Base-by-base conservation (phyloP, 2,329 filamentous ascomycete species). In the Phialocephala sp. region DNA sequence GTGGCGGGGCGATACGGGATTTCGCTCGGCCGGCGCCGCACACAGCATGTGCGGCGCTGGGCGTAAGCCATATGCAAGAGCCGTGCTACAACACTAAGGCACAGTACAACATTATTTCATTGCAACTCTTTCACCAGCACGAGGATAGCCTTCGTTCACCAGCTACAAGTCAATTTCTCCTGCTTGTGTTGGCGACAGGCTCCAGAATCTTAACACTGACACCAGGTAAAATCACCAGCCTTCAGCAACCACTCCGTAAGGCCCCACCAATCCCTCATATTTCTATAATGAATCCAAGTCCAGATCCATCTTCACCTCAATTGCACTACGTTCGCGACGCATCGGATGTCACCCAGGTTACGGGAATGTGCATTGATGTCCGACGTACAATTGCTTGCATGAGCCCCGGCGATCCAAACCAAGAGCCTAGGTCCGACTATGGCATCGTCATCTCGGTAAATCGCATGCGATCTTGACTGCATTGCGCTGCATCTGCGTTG, bases 1-100 rank as follows among this genome's bases (percentile, higher is more conserved):
- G 27, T 22, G 4, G 36, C 66, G 63, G 60, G 15, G 60, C 54
- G 63, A 68, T 63, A 60, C 60, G 66, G 54, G n/a, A 47, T 20
- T 50, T 36, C 43, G 47, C 39, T 65, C 66, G 63, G 63, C 63
- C 60, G 52, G 57, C 39, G 37, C 63, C 66, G 60, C 39, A 62
- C 59, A 63, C 62, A 47, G 45, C 59, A 62, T 39, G 54, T 15
- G 59, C 32, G 56, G 36, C 47, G 56, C 32, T 45, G 59, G 58
- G 57, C 66, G 60, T 50, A 45, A 56, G 52, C 55, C 66, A 68
- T 37, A 18, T 61, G 50, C 56, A 50, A 45, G 22, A 60, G 39
- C 60, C 63, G 63, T 63, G 58, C 41, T 54, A 63, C 62, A 27
- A 24, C 41, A n/a, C 14, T 37, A 47, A 20, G 41, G 36, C 15